phyloP scores from a whole-genome alignment of 495 filamentous ascomycete species.

The Podospora bellae-mahoneyi region DNA sequence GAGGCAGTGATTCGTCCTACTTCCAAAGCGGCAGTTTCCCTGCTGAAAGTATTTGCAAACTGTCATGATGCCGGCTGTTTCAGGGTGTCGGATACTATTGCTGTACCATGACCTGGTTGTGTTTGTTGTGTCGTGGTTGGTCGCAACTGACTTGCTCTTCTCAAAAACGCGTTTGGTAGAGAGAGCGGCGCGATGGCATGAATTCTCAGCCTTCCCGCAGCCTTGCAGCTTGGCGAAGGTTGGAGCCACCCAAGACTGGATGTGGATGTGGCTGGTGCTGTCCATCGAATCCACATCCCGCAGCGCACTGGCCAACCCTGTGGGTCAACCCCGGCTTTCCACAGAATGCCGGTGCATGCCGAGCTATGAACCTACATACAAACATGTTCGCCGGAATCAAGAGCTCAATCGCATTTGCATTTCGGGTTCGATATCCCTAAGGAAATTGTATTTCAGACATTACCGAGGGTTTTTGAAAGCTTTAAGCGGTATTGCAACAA shows the following conservation, averaged over 20 bases:
- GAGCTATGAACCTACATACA: background rate
- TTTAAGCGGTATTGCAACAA: too few species aligned
- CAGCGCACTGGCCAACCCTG: background rate
- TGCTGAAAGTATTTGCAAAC: constrained; percentile 71
- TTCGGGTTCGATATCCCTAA: background rate
- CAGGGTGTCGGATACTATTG: background rate
- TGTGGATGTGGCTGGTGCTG: background rate
- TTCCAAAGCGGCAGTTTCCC: constrained; percentile 70
- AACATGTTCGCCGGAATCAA: background rate
- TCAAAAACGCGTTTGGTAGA: background rate
- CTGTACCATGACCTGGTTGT: background rate
- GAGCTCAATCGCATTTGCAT: background rate
- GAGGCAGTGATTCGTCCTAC: constrained; percentile 33
- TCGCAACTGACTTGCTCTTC: background rate
- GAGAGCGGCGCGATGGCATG: constrained; percentile 5
- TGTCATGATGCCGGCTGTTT: constrained; percentile 40
- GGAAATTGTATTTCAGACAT: background rate
- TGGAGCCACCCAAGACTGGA: background rate
- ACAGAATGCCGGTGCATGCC: background rate
- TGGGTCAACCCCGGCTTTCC: background rate
- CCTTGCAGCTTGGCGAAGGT: constrained; percentile 19
- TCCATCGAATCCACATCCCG: background rate
- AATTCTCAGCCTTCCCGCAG: constrained; percentile 6
- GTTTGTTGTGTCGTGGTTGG: background rate
- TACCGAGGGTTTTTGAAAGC: too few species aligned